Evolutionary conservation across 345 rosid genomes (phyloP), one percentile per base, ranked within the genome.

Genomic region (Geranium rotundifolium): DNA sequence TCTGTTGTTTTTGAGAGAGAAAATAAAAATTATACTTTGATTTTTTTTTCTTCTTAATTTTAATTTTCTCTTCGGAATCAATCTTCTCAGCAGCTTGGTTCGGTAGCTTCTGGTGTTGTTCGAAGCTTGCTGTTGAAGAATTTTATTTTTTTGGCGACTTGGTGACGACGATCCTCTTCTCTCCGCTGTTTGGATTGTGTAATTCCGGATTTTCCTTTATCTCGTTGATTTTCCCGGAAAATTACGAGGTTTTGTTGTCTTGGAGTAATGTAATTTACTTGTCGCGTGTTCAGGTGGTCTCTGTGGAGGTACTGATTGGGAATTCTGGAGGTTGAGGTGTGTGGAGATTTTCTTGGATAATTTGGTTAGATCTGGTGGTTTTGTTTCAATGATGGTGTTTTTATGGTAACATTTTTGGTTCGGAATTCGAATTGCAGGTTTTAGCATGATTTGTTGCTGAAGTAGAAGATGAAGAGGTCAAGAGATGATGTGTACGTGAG

Each of bases 401-500:
- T 17, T 61, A 61, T 54, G 54, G 62, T 65, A 31, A 49, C 52
- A 63, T 29, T 72, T 64, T 31, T 55, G 71, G 17, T 76, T 65
- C 1, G 27, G 2, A 23, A 23, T 69, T 58, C 63, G 75, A 73
- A 54, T 70, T 73, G 73, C 37, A 73, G 73, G 69, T 64, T 19
- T 63, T 63, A 74, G 77, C 71, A 76, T 79, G 80, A 67, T 71
- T 77, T 69, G 64, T 63, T 56, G 79, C 37, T 70, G 66, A 68
- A 50, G 57, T 17, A 17, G 30, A 59, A 64, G 74, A 89, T 89
- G 96, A 89, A 89, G 86, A 81, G 95, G 79, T 79, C 76, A 17
- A 84, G 92, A 73, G 98, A 89, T 49, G 95, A 91, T 59, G 81
- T 73, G 69, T 81, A 70, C 69, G 79, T 77, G 71, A 71, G 66